Evolutionary conservation across 306 rosid genomes (phyloP), one percentile per base, ranked within the genome.

Genomic region (Trichosanthes cucumerina): DNA sequence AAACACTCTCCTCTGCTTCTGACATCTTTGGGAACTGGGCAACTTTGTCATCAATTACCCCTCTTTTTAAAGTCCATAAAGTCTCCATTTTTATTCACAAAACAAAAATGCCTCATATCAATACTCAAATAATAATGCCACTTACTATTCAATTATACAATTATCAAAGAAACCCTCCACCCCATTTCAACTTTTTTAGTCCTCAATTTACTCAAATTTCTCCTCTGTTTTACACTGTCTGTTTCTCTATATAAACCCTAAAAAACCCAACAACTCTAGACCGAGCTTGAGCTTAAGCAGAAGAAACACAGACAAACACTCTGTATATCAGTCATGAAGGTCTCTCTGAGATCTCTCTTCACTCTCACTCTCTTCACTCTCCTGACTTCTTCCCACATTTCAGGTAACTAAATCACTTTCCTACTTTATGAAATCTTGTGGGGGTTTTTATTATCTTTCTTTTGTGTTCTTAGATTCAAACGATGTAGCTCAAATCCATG

Each of bases 21-120:
- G 89, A 84, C 86, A 81, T 24, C 39, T 85, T 84, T 72, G 83
- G 60, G 60, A 36, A 75, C 44, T 84, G 89, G 24, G 80, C 80
- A 57, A 33, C 14, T 72, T 50, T 73, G 62, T 57, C 65, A 41
- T 26, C 72, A 52, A 11, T 28, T 39, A 9, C 43, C 18, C 66
- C 60, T 21, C 26, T 9, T n/a, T 56, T 56, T 21, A 24, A 28
- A 7, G 28, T 19, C 13, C 6, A 56, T 10, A 34, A 68, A 34
- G n/a, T 43, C 77, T 46, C 41, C 36, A 44, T 49, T n/a, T 57
- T 39, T 68, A 31, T 3, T 18, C 28, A 65, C 7, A 63, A 13
- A 65, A 65, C 7, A 63, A 13, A 65, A 36, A 16, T 38, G 28
- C 9, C 33, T 24, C 9, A 23, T 58, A 24, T 58, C 36, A 23